Evolutionary conservation across 2,329 filamentous ascomycete genomes (phyloP).

Genomic region (Venturia pyrina): DNA sequence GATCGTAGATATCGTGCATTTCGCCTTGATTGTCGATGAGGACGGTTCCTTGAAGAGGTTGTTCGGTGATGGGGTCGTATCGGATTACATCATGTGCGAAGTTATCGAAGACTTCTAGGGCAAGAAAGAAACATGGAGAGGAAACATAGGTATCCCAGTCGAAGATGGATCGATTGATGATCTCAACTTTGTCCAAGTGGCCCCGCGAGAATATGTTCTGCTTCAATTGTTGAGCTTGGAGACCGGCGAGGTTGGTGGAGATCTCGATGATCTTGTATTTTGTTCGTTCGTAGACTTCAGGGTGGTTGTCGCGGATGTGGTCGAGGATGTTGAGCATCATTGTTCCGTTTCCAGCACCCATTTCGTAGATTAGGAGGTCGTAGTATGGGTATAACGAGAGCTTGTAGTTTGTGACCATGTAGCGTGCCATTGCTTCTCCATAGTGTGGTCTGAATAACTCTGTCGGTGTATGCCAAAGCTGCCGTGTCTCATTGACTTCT

Average conservation of each 20-base stretch:
- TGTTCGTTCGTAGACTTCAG: constrained; percentile 86
- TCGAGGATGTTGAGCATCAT: constrained; percentile 97
- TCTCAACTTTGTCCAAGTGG: constrained; percentile 78
- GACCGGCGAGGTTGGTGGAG: constrained; percentile 63
- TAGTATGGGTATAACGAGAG: constrained; percentile 89
- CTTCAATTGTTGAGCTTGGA: constrained; percentile 65
- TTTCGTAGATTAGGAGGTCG: constrained; percentile 96
- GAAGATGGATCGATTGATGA: constrained; percentile 91
- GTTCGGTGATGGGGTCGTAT: constrained; percentile 72
- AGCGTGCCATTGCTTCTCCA: constrained; percentile 92
- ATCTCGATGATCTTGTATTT: constrained; percentile 96
- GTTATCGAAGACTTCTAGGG: constrained; percentile 97
- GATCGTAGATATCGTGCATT: constrained; percentile 89
- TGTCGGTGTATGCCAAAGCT: constrained; percentile 97
- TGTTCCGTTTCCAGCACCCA: constrained; percentile 94
- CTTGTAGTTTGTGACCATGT: constrained; percentile 92
- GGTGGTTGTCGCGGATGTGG: constrained; percentile 82
- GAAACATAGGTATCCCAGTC: constrained; percentile 86
- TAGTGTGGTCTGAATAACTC: constrained; percentile 96
- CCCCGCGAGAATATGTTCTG: constrained; percentile 58
- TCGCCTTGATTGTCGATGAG: constrained; percentile 78
- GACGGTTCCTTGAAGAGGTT: constrained; percentile 79
- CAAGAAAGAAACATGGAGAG: constrained; percentile 92
- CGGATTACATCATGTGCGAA: constrained; percentile 92
- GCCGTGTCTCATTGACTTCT: constrained; percentile 63